Conservation (phyloP, 1,284 basidiomycete genomes). For the Caloboletus firmus region DNA sequence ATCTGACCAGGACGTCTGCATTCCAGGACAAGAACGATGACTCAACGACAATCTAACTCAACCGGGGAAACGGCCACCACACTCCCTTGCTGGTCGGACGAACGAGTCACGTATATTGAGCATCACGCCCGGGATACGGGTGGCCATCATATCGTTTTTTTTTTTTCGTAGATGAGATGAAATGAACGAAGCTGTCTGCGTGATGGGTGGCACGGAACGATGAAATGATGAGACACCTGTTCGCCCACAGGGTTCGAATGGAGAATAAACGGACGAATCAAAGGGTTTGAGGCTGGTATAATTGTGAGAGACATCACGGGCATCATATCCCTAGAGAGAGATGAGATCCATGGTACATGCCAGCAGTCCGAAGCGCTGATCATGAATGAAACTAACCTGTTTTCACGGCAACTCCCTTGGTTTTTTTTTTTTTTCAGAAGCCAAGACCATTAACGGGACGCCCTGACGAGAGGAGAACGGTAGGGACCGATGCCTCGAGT, state of each 20-base stretch:
- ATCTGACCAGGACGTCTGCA: background rate
- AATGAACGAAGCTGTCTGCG: constrained; percentile 13
- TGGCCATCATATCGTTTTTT: background rate
- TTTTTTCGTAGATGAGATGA: constrained; percentile 10
- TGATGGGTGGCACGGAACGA: constrained; percentile 16
- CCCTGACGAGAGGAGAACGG: background rate
- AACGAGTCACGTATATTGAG: constrained; percentile 3
- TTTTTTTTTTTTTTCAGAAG: background rate
- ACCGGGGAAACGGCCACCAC: constrained; percentile 1
- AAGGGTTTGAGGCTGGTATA: background rate
- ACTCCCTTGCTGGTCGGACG: constrained; percentile 25
- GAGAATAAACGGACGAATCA: constrained; percentile 9
- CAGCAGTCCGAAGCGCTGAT: constrained; percentile 21
- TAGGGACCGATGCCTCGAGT: background rate
- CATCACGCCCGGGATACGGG: constrained; percentile 8
- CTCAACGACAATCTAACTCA: constrained; percentile 1
- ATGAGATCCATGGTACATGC: constrained; percentile 8
- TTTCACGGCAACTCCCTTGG: background rate
- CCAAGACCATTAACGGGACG: background rate
- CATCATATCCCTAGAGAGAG: constrained; percentile 4
- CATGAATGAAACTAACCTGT: constrained; percentile 18
- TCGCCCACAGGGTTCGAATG: constrained; percentile 16
- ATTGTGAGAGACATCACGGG: constrained; percentile 5
- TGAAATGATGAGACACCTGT: constrained; percentile 10
- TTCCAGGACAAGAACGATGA: constrained; percentile 2